Conservation (phyloP, 768 basidiomycete genomes). For the Tricholoma saponaceum region DNA sequence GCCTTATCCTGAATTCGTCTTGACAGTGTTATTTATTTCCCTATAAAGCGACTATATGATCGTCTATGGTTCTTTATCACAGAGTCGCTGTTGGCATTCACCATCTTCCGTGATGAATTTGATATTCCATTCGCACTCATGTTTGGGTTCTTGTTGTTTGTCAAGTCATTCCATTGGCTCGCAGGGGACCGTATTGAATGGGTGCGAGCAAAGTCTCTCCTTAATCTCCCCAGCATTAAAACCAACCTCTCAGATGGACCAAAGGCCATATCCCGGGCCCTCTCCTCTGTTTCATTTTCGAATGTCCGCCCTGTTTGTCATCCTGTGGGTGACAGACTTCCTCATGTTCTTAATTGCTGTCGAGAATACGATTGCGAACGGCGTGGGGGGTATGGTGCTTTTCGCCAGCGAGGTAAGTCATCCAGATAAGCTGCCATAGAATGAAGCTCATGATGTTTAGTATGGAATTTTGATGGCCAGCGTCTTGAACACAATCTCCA, state of each 20-base stretch:
- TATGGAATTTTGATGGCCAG: constrained; percentile 88
- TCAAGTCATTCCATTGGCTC: constrained; percentile 99
- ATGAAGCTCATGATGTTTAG: constrained; percentile 32
- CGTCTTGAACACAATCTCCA: constrained; percentile 69
- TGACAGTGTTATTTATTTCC: not conserved
- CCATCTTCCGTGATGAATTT: constrained; percentile 95
- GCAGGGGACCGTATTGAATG: constrained; percentile 94
- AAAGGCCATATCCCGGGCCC: constrained; percentile 84
- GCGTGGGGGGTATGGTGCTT: constrained; percentile 88
- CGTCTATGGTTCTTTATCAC: constrained; percentile 97
- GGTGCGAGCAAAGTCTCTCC: constrained; percentile 39
- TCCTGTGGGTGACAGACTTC: constrained; percentile 74
- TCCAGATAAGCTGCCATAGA: not conserved
- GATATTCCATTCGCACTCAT: constrained; percentile 89
- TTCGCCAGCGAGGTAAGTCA: constrained; percentile 85
- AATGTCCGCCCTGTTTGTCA: constrained; percentile 65
- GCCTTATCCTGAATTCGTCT: not conserved
- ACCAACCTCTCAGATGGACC: constrained; percentile 83
- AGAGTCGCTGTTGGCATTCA: constrained; percentile 92
- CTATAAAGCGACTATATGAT: constrained; percentile 87
- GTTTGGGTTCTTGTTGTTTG: constrained; percentile 91
- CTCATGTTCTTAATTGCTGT: constrained; percentile 77
- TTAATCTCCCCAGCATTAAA: constrained; percentile 6
- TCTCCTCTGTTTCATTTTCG: constrained; percentile 81
- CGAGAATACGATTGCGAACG: constrained; percentile 73